Base-by-base conservation (phyloP, 176 grass and related monocot genomes). In the Microstegium vimineum region DNA sequence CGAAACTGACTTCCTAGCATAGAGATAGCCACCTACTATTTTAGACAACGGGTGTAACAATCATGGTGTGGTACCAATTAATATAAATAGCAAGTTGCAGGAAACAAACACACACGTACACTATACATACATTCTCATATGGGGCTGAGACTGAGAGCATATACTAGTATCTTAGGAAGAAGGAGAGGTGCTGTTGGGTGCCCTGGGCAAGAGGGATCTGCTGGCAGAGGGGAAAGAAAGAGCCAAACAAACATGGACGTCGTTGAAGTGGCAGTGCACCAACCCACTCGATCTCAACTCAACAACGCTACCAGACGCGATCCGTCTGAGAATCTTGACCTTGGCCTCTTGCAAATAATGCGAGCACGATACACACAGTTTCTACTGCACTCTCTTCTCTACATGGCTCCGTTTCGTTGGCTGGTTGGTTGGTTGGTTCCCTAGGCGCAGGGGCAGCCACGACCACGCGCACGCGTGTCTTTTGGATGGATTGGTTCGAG, bases 301-400 rank as follows among this genome's bases (percentile, higher is more conserved):
- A 34, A 77, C 76, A 26, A 73, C 80, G 84, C 43, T 83, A 88
- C 46, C 82, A 42, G 84, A 85, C 76, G 89, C 56, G 80, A 97
- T 92, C 90, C 66, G 92, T 81, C 64, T 91, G 95, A 97, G 92
- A 94, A 97, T 97, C 92, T 92, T 97, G 95, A 97, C 92, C 88
- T 81, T 85, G 86, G 85, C 72, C 74, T 83, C 70, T 66, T 71
- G 68, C 79, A 90, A 89, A 92, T 92, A 81, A 86, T 89, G 73
- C 84, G 74, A 49, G 51, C 15, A 26, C 8, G n/a, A 59, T 26
- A 22, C 20, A 54, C 7, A 52, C 17, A 52, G 47, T 20, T 2
- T 8, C 47, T 7, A 40, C 47, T 8, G 33, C 47, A 20, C 5
- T 0, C 16, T 20, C 49, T 17, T 51, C 41, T 5, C 37, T 38